These are phyloP conservation scores for Zopfochytrium polystomum DNA, from an alignment of 371 early-diverging fungal species.

Conservation along the genomic window DNA sequence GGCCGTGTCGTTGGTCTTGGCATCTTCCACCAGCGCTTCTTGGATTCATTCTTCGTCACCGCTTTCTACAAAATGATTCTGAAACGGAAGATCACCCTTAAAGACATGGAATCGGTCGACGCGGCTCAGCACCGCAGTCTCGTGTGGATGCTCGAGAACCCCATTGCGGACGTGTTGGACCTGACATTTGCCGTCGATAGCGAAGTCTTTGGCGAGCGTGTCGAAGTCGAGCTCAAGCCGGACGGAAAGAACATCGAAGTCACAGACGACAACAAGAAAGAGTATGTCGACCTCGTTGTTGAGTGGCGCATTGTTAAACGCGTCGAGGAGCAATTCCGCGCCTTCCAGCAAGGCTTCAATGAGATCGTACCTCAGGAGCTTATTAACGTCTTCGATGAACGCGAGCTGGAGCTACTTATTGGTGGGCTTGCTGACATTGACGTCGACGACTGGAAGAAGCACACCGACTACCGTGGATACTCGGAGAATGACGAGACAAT, in stretches of 20 bases:
- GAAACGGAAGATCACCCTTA: conserved; percentile 76
- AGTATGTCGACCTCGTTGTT: conserved; percentile 82
- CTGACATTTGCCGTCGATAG: conserved; percentile 90
- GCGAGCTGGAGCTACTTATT: conserved; percentile 95
- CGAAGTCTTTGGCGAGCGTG: conserved; percentile 88
- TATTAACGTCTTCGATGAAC: too few species aligned
- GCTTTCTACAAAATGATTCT: conserved; percentile 96
- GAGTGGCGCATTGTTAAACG: conserved; percentile 84
- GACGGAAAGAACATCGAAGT: conserved; percentile 90
- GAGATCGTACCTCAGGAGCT: conserved; percentile 94
- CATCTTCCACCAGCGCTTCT: conserved; percentile 93
- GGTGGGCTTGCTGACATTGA: conserved; percentile 98
- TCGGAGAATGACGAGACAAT: conserved; percentile 93
- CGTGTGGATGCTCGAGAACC: conserved; percentile 93
- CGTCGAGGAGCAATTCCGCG: conserved; percentile 94
- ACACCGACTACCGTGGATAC: conserved; percentile 96
- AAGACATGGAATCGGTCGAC: conserved; percentile 96
- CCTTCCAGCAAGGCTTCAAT: conserved; percentile 92
- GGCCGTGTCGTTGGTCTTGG: conserved; percentile 96
- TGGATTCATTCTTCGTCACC: conserved; percentile 94
- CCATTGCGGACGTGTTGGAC: conserved; percentile 83
- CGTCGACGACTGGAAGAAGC: conserved; percentile 98
- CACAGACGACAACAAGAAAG: too few species aligned
- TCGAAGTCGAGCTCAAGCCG: conserved; percentile 84
- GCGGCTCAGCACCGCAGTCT: conserved; percentile 87